Conservation (phyloP, 2,329 filamentous ascomycete species). For the Clarireedia homoeocarpa region DNA sequence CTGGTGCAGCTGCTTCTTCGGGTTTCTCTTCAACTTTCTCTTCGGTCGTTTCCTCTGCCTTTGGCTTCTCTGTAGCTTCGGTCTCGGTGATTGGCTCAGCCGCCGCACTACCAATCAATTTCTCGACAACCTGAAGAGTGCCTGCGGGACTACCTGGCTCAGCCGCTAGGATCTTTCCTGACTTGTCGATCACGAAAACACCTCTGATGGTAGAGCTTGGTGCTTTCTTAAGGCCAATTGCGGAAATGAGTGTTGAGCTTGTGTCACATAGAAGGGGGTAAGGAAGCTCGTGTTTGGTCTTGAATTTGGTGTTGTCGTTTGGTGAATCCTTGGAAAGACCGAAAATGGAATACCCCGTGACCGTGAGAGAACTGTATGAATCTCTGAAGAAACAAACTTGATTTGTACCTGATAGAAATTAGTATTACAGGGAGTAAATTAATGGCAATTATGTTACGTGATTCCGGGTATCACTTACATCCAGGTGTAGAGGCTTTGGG, state of each 20-base stretch:
- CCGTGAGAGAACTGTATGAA: conserved; percentile 66
- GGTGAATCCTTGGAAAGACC: conserved; percentile 82
- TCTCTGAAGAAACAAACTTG: conserved; percentile 94
- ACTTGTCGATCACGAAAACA: conserved; percentile 79
- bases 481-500: conserved; percentile 91
- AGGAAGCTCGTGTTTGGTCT: conserved; percentile 80
- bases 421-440: neutral
- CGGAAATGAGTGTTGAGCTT: conserved; percentile 63
- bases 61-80: neutral
- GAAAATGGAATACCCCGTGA: conserved; percentile 76
- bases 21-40: neutral
- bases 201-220: conserved; percentile 76
- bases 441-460: no score
- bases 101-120: conserved; percentile 47
- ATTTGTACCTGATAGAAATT: conserved; percentile 61
- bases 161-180: conserved; percentile 69
- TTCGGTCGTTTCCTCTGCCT: neutral
- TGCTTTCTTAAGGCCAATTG: conserved; percentile 83
- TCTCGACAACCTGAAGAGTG: conserved; percentile 70
- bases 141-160: conserved; percentile 69
- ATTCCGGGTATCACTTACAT: conserved; percentile 52
- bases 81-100: conserved; percentile 12
- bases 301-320: conserved; percentile 89
- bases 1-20: neutral
- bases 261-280: conserved; percentile 87